A percentile compares a stretch with the other conserved stretches of the same genome.
phyloP scores from a whole-genome alignment of 2,329 filamentous ascomycete genomes.

The Eutypella sp. region DNA sequence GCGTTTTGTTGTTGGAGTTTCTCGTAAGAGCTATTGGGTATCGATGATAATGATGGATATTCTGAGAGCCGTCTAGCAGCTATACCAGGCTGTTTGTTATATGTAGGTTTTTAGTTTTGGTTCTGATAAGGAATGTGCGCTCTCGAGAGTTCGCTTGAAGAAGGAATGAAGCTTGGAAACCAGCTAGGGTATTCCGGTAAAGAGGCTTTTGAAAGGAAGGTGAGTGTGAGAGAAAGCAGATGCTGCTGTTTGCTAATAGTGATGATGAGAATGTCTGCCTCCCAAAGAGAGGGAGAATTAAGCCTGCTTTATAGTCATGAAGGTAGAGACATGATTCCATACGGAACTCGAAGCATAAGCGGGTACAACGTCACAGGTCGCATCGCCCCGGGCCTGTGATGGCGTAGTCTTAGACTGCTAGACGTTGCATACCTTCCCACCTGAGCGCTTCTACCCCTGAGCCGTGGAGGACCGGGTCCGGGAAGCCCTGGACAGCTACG shows the following conservation, averaged over 20 bases:
- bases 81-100: no score
- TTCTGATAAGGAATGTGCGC: neutral
- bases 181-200: neutral
- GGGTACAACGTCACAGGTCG: neutral
- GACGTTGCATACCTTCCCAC: neutral
- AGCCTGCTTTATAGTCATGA: neutral
- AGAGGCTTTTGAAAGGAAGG: neutral
- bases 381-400: neutral
- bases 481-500: neutral
- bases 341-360: neutral
- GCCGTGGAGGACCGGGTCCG: neutral
- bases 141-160: neutral
- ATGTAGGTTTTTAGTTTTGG: neutral
- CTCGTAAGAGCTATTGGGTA: constrained; percentile 3
- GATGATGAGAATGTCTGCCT: neutral
- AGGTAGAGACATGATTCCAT: neutral
- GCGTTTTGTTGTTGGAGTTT: constrained; percentile 13
- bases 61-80: neutral
- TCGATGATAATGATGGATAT: neutral
- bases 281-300: neutral
- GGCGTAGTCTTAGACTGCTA: neutral
- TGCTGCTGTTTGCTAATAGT: neutral
- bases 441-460: neutral
- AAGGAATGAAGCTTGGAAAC: neutral
- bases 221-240: neutral